phyloP scores from a whole-genome alignment of 805 yeast genomes.

The Candida qinlingensis region DNA sequence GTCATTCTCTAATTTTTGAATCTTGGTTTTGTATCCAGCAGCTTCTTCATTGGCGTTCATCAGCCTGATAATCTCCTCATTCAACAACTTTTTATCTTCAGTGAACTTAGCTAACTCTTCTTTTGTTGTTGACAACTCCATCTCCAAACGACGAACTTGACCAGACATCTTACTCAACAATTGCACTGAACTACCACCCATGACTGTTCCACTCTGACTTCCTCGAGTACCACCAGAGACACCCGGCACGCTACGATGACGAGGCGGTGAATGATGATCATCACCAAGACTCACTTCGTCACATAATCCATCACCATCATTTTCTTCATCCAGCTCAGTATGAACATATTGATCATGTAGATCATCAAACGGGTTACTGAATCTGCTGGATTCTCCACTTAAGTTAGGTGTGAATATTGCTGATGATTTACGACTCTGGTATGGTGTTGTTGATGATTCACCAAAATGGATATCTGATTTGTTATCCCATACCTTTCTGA shows the following conservation, averaged over 20 bases:
- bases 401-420: neutral
- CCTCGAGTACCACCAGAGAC: constrained; percentile 1
- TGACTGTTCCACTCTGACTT: constrained; percentile 9
- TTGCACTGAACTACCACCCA: constrained; percentile 44
- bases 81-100: constrained; percentile 58
- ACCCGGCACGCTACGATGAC: neutral
- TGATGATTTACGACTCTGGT: constrained; percentile 24
- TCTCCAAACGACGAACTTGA: constrained; percentile 73
- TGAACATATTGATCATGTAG: too few relatives aligned
- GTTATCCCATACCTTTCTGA: constrained; percentile 22
- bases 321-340: neutral
- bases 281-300: constrained; percentile 8
- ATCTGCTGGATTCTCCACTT: too few relatives aligned
- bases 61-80: constrained; percentile 58
- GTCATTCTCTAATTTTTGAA: constrained; percentile 34
- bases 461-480: constrained; percentile 34
- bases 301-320: constrained; percentile 7
- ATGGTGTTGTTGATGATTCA: constrained; percentile 44
- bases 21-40: constrained; percentile 28
- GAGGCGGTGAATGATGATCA: constrained; percentile 2
- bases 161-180: constrained; percentile 69
- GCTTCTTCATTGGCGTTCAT: constrained; percentile 51
- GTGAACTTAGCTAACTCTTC: constrained; percentile 55
- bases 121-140: constrained; percentile 60
- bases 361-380: too few relatives aligned